Evolutionary conservation across 108 stramenopile species (phyloP).

Genomic region (Mediolabrus comicus): DNA sequence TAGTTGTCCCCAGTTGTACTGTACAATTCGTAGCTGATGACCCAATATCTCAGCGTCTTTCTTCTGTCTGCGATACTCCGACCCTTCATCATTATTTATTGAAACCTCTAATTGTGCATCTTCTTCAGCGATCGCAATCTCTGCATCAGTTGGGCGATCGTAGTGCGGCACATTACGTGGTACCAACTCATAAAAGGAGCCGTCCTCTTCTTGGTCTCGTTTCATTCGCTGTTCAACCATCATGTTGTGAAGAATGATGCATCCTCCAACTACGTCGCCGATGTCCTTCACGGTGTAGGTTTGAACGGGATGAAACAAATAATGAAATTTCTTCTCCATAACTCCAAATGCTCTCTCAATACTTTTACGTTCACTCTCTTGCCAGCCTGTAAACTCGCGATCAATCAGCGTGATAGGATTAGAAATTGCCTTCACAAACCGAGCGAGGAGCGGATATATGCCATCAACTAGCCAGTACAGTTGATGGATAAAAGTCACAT

Average conservation of each 20-base stretch:
- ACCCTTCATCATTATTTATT: too few species aligned
- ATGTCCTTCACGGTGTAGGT: not conserved
- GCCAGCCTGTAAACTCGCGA: too few species aligned
- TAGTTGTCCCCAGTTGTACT: too few species aligned
- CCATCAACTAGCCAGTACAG: conserved; percentile 35
- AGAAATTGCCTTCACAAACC: conserved; percentile 7
- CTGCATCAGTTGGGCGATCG: too few species aligned
- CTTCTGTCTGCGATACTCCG: too few species aligned
- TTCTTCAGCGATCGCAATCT: too few species aligned
- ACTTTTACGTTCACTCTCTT: conserved; percentile 20
- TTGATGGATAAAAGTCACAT: conserved; percentile 11
- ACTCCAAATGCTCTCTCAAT: conserved; percentile 36
- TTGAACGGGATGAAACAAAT: not conserved
- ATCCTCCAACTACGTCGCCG: not conserved
- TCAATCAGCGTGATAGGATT: conserved; percentile 3
- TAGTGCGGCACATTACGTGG: too few species aligned
- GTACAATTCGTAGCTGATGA: too few species aligned
- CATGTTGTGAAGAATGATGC: conserved; percentile 30
- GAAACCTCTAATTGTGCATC: too few species aligned
- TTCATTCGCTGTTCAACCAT: not conserved
- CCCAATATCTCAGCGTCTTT: too few species aligned
- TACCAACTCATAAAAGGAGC: too few species aligned
- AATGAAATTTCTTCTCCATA: conserved; percentile 6
- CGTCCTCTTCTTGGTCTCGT: too few species aligned
- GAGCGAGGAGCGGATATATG: conserved; percentile 26